phyloP scores from a whole-genome alignment of 2,329 filamentous ascomycete species.

The Claviceps citrina region DNA sequence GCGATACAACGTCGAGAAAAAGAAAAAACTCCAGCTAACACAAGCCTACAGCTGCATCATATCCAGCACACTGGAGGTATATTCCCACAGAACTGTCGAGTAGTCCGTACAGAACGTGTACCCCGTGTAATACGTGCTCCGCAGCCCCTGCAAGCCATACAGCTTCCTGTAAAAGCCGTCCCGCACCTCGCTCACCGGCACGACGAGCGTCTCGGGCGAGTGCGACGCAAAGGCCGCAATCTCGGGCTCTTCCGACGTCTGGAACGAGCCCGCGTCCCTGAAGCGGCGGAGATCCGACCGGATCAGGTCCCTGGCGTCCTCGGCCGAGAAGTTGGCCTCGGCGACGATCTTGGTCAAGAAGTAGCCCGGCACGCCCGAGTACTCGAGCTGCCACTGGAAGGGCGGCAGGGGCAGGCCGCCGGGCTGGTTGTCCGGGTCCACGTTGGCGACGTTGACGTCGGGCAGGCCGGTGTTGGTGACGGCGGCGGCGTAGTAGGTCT shows the following conservation, averaged over 20 bases:
- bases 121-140: slow-evolving; percentile 23
- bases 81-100: slow-evolving; percentile 12
- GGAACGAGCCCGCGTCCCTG: background rate
- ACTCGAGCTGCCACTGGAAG: slow-evolving; percentile 5
- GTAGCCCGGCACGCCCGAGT: slow-evolving; percentile 4
- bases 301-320: slow-evolving; percentile 8
- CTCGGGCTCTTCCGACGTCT: slow-evolving; percentile 8
- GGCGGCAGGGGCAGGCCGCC: slow-evolving; percentile 10
- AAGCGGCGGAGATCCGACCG: slow-evolving; percentile 4
- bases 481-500: slow-evolving; percentile 18
- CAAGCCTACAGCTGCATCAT: slow-evolving; percentile 1
- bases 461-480: slow-evolving; percentile 15
- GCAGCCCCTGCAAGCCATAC: slow-evolving; percentile 18
- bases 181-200: slow-evolving; percentile 14
- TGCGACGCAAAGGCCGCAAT: slow-evolving; percentile 18
- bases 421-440: slow-evolving; percentile 7
- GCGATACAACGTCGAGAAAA: no score
- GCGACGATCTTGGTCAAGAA: slow-evolving; percentile 6
- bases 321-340: slow-evolving; percentile 4
- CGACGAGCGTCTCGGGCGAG: slow-evolving; percentile 14
- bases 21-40: no score
- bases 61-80: slow-evolving; percentile 9
- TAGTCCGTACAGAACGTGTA: slow-evolving; percentile 11
- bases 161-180: slow-evolving; percentile 20
- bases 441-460: slow-evolving; percentile 11